Evolutionary conservation across 176 grass and related monocot species (phyloP), one percentile per base, ranked within the genome.

Genomic region (Eragrostis nindensis): DNA sequence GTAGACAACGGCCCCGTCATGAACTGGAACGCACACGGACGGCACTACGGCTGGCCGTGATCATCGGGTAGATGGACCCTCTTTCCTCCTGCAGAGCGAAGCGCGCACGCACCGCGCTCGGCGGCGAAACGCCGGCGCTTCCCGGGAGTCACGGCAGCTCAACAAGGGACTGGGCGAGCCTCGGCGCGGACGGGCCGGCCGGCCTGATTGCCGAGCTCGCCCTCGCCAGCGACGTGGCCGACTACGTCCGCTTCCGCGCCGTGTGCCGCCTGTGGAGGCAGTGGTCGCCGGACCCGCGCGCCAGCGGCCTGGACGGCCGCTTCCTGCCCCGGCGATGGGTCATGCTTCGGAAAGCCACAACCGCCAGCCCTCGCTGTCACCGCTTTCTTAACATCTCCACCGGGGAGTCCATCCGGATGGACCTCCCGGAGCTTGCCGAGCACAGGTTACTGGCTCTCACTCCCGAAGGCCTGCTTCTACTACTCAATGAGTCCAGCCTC

Each of bases 321-420:
- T 71, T 74, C 11, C 52, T 74, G 12, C 72, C 72, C 36, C 72
- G 52, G 0, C 19, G 16, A 6, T 57, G 72, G 72, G 16, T 74
- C 9, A 42, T 57, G 72, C 72, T 74, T 16, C 0, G 7, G 45
- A n/a, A n/a, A n/a, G n/a, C n/a, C n/a, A n/a, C n/a, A n/a, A n/a
- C n/a, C n/a, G n/a, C n/a, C n/a, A n/a, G n/a, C 45, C 4, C 12
- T 1, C 6, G n/a, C 42, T 13, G 47, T 25, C 16, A 49, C 4
- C 44, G 45, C 3, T 71, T 71, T 12, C 29, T 74, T 9, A 57
- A 74, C 50, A 24, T 72, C 10, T 56, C 32, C 6, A 74, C 71
- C 2, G 49, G 71, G 1, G 29, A 55, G 71, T 74, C 27, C 49
- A 14, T 55, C 2, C 27, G 4, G 17, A 55, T 12, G 29, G 0